Base-by-base conservation (phyloP, 495 filamentous ascomycete species). In the Hyaloscypha bicolor region DNA sequence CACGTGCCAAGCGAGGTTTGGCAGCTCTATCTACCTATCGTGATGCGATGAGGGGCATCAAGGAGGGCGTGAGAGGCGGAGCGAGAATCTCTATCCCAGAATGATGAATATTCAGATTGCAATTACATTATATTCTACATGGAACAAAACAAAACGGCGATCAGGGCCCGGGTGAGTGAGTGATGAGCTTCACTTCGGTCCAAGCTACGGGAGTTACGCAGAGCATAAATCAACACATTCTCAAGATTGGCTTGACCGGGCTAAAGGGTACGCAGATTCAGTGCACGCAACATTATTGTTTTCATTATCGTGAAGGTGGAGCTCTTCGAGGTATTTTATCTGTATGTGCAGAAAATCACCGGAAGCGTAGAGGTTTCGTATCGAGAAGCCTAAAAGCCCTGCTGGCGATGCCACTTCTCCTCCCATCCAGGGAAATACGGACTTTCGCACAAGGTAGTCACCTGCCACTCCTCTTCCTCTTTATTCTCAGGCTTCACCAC, bases 401-500 rank as follows among this genome's bases (percentile, higher is more conserved):
- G 91, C 74, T 89, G 82, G 6, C 82, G 76, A 74, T 86, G 85
- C 93, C 93, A 97, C 74, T 92, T 96, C 74, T 89, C 88, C 79
- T 88, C 82, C 93, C 93, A 97, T 0, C 88, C 87, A 6, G 85
- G 88, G 76, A 90, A 97, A 81, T 86, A 94, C 12, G 93, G 93
- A 71, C 85, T 89, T 52, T 96, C 91, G 21, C 90, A 88, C 72
- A 96, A 76, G n/a, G 93, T 97, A 57, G 80, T 74, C 3, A 87
- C 85, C 74, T 90, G 84, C 93, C 93, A 96, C 2, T 12, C 45
- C 35, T 67, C 63, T 35, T 66, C 67, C 12, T 80, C 83, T 72
- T 80, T 75, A 22, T 82, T 83, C 72, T 80, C 75, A 8, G 62
- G 62, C 53, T 81, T 78, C 51, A 91, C 80, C 48, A 90, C 48